Percentiles rank a stretch among this genome's conserved stretches.
These are phyloP conservation scores for Mariannaea elegans DNA, from an alignment of 2,329 filamentous ascomycete species.

Conservation along the genomic window DNA sequence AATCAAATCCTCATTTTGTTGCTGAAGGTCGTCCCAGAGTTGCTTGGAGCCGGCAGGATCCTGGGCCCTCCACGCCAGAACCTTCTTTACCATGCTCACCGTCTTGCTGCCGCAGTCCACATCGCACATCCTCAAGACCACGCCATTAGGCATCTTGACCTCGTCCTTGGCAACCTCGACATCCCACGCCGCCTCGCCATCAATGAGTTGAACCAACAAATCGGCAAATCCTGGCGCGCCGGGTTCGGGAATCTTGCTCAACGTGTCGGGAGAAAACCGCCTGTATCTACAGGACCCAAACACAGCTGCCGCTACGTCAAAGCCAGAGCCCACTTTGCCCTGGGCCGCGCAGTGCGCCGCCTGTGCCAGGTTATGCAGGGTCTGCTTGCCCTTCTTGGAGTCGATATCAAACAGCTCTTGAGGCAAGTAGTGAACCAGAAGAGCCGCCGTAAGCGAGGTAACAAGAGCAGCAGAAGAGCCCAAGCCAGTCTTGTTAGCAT, in stretches of 20 bases:
- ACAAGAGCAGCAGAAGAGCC: slow-evolving; percentile 95
- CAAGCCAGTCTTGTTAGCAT: slow-evolving; percentile 94
- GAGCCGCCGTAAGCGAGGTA: slow-evolving; percentile 81
- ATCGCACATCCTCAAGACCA: slow-evolving; percentile 91
- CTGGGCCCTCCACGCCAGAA: slow-evolving; percentile 80
- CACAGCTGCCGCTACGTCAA: slow-evolving; percentile 92
- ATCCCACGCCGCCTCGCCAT: slow-evolving; percentile 77
- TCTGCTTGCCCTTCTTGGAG: slow-evolving; percentile 61
- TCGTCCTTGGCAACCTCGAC: slow-evolving; percentile 75
- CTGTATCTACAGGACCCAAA: slow-evolving; percentile 92
- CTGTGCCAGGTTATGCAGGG: slow-evolving; percentile 92
- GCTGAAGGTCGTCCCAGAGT: slow-evolving; percentile 81
- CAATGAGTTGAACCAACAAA: slow-evolving; percentile 71
- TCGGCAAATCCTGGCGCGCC: slow-evolving; percentile 73
- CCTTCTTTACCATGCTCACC: slow-evolving; percentile 93
- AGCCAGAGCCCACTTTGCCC: slow-evolving; percentile 95
- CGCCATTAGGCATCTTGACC: slow-evolving; percentile 75
- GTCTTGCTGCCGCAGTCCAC: slow-evolving; percentile 95
- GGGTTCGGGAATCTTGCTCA: slow-evolving; percentile 73
- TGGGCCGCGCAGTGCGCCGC: slow-evolving; percentile 94
- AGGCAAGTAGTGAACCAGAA: slow-evolving; percentile 80
- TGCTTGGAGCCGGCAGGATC: slow-evolving; percentile 70
- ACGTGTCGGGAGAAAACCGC: slow-evolving; percentile 85
- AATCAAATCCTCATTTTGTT: slow-evolving; percentile 76
- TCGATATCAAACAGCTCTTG: slow-evolving; percentile 63